Evolutionary conservation across 352 stramenopile genomes (phyloP).

Genomic region (Globisporangium polare): DNA sequence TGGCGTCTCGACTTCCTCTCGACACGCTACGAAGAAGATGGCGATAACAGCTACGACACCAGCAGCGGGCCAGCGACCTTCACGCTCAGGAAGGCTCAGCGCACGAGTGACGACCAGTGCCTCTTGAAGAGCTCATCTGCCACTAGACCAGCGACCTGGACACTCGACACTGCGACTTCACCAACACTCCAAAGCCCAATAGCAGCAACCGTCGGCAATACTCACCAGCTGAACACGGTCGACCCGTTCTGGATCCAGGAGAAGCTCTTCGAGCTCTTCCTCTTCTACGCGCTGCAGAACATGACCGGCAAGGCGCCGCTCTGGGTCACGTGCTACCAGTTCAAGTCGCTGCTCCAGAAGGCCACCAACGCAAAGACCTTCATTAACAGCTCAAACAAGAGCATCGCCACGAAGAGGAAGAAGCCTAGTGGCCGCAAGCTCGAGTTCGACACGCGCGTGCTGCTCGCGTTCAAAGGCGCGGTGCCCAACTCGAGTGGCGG

Average conservation of each 20-base stretch:
- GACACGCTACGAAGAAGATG: conserved; percentile 1
- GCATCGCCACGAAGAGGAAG: neutral
- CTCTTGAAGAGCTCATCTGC: neutral
- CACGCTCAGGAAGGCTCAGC: conserved; percentile 13
- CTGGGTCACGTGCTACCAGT: conserved; percentile 58
- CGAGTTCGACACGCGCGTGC: conserved; percentile 37
- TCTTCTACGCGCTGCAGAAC: conserved; percentile 56
- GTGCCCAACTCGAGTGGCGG: conserved; percentile 17
- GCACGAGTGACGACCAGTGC: neutral
- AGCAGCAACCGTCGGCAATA: neutral
- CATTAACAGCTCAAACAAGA: neutral
- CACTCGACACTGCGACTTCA: neutral
- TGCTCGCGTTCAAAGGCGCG: conserved; percentile 32
- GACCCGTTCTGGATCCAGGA: conserved; percentile 61
- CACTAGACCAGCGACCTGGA: neutral
- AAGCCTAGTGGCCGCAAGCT: conserved; percentile 19
- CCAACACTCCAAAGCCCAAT: neutral
- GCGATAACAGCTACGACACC: neutral
- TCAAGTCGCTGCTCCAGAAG: conserved; percentile 58
- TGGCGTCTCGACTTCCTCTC: conserved; percentile 19
- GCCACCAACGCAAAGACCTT: conserved; percentile 10
- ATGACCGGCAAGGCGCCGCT: conserved; percentile 29
- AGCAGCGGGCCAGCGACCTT: conserved; percentile 13
- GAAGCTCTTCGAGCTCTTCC: conserved; percentile 61
- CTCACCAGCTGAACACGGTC: neutral